These are phyloP conservation scores for Austroboletus rostrupii DNA, from an alignment of 1,284 basidiomycete genomes.

Conservation along the genomic window DNA sequence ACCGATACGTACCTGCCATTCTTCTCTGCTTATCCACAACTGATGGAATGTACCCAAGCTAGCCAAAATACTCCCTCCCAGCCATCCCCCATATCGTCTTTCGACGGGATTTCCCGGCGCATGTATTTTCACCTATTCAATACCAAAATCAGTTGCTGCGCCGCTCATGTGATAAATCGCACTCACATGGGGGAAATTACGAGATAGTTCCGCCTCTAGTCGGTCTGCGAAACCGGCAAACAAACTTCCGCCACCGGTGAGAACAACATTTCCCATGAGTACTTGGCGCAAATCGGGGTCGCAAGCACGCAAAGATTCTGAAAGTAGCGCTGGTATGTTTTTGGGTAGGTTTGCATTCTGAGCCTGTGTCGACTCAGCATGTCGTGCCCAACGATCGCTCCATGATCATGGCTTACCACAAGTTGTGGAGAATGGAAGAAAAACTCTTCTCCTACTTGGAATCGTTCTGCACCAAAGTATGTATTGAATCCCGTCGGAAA, in stretches of 20 bases:
- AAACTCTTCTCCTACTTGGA: constrained; percentile 83
- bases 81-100: constrained; percentile 86
- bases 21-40: constrained; percentile 88
- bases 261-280: constrained; percentile 89
- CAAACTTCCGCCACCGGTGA: constrained; percentile 88
- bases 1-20: constrained; percentile 72
- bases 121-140: constrained; percentile 73
- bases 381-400: neutral
- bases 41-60: constrained; percentile 96
- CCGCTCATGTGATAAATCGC: constrained; percentile 1
- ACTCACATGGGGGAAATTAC: constrained; percentile 77
- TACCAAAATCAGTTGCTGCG: constrained; percentile 7
- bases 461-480: constrained; percentile 82
- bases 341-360: constrained; percentile 68
- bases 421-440: constrained; percentile 81
- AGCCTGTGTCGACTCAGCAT: constrained; percentile 37
- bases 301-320: constrained; percentile 77
- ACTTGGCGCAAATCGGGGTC: constrained; percentile 91
- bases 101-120: constrained; percentile 86
- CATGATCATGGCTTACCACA: constrained; percentile 48
- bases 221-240: constrained; percentile 87
- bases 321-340: constrained; percentile 75
- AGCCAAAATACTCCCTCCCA: constrained; percentile 90
- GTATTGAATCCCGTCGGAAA: constrained; percentile 94
- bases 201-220: constrained; percentile 73